These are phyloP conservation scores for Saksenaea oblongispora DNA, from an alignment of 371 early-diverging fungal species.

Conservation along the genomic window DNA sequence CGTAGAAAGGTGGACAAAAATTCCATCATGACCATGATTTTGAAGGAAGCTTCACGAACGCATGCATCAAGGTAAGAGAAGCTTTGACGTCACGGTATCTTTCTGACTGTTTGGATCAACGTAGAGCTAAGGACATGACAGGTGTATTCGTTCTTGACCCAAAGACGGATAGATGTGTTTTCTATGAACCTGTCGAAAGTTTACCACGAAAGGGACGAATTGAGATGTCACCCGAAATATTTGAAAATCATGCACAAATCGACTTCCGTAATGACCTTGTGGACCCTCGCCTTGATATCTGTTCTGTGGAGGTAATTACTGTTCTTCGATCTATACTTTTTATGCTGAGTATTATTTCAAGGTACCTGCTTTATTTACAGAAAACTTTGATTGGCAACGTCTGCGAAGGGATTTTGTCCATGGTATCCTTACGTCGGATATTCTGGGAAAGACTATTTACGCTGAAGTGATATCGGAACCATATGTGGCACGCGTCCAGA, in stretches of 20 bases:
- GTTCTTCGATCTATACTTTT: conserved; percentile 15
- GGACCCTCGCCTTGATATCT: conserved; percentile 93
- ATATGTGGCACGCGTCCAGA: conserved; percentile 85
- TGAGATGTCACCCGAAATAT: conserved; percentile 62
- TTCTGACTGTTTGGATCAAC: neutral
- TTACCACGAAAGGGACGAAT: conserved; percentile 66
- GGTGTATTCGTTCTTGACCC: conserved; percentile 86
- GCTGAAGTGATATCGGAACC: conserved; percentile 73
- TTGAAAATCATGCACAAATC: conserved; percentile 69
- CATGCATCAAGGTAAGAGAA: conserved; percentile 51
- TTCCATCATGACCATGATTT: conserved; percentile 94
- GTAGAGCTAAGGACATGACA: conserved; percentile 70
- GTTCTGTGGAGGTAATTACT: conserved; percentile 76
- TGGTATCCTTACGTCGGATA: conserved; percentile 89
- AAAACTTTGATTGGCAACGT: conserved; percentile 97
- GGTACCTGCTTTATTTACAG: conserved; percentile 93
- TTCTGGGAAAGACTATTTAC: conserved; percentile 88
- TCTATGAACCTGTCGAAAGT: conserved; percentile 74
- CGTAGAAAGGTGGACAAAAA: conserved; percentile 74
- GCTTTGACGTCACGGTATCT: neutral
- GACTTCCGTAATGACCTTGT: conserved; percentile 87
- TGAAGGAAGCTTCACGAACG: conserved; percentile 62
- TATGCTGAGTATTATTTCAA: conserved; percentile 27
- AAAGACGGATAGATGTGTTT: conserved; percentile 74
- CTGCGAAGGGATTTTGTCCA: conserved; percentile 89